Conservation (phyloP, 441 rosid genomes). For the Omphalea diandra region DNA sequence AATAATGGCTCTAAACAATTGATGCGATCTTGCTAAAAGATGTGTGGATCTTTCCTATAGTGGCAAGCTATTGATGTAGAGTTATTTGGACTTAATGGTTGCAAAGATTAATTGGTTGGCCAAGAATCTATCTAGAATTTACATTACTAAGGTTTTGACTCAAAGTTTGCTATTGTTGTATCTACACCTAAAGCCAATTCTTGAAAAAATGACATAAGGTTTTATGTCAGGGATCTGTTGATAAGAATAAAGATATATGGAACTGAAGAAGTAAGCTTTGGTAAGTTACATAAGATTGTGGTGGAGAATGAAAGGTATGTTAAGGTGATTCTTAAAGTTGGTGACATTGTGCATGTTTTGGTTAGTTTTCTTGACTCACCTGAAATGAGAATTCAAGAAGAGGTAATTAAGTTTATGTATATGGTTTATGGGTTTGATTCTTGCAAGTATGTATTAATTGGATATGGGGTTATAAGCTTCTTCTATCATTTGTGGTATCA, state of each 20-base stretch:
- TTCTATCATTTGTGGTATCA: too few species aligned
- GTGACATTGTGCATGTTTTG: slow-evolving; percentile 45
- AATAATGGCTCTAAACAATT: slow-evolving; percentile 41
- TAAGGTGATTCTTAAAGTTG: slow-evolving; percentile 45
- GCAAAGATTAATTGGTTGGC: slow-evolving; percentile 51
- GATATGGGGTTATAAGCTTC: slow-evolving; percentile 75
- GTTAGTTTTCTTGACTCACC: slow-evolving; percentile 57
- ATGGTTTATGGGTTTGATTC: slow-evolving; percentile 59
- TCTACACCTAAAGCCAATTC: slow-evolving; percentile 60
- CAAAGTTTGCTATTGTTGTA: slow-evolving; percentile 73
- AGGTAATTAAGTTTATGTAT: slow-evolving; percentile 50
- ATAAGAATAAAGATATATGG: slow-evolving; percentile 80
- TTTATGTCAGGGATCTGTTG: slow-evolving; percentile 70
- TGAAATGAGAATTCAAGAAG: slow-evolving; percentile 56
- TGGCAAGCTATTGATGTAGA: slow-evolving; percentile 97
- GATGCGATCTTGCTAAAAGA: slow-evolving; percentile 63
- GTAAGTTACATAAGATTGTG: slow-evolving; percentile 48
- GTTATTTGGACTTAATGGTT: slow-evolving; percentile 72
- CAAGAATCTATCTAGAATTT: slow-evolving; percentile 60
- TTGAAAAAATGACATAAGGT: slow-evolving; percentile 77
- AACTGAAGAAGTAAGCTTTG: slow-evolving; percentile 80
- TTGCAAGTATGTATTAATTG: slow-evolving; percentile 44
- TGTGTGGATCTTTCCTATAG: slow-evolving; percentile 73
- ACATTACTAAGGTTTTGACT: slow-evolving; percentile 54
- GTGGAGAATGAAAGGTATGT: slow-evolving; percentile 58